Evolutionary conservation across 768 basidiomycete species (phyloP), one percentile per base, ranked within the genome.

Genomic region (Calocybe cyanea): DNA sequence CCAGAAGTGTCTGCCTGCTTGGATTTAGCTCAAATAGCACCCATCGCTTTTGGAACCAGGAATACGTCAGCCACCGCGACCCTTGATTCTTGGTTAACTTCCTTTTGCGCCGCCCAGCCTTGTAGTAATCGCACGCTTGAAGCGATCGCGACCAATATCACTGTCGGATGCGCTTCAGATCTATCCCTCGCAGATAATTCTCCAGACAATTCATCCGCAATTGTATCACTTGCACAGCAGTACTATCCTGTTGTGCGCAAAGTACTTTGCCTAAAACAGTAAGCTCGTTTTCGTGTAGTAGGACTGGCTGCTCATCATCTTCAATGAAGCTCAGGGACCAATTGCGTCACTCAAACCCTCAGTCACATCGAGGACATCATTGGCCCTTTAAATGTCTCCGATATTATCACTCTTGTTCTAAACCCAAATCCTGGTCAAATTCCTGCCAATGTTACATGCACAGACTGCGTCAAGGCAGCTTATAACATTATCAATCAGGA

Each of bases 231-330:
- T 15, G 72, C 83, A n/a, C 67, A 85, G 57, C 54, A 57, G 32
- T 71, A 59, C 33, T 88, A 84, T 59, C 81, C 85, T 6, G 68
- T 73, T 2, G 66, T 69, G 7, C 72, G 83, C 42, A 61, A 81
- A 54, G 56, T 83, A 4, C 56, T 65, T 7, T 89, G 86, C 60
- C 63, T 87, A 54, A 72, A 80, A 47, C 74, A 85, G 85, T 87
- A 57, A 46, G 81, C 71, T 15, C 9, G 23, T 11, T 28, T 28
- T 6, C 25, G 11, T 11, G 6, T 11, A 6, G 25, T 6, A 28
- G 6, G 6, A 28, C 25, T 28, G 25, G 5, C 25, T 28, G 11
- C 25, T 11, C 25, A 28, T 33, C 11, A 3, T 32, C 14, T 19
- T 19, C 8, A 41, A 31, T 34, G 3, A 36, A 71, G 70, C 43